Conservation (phyloP, 164 flowering plant species). For the Macadamia integrifolia region DNA sequence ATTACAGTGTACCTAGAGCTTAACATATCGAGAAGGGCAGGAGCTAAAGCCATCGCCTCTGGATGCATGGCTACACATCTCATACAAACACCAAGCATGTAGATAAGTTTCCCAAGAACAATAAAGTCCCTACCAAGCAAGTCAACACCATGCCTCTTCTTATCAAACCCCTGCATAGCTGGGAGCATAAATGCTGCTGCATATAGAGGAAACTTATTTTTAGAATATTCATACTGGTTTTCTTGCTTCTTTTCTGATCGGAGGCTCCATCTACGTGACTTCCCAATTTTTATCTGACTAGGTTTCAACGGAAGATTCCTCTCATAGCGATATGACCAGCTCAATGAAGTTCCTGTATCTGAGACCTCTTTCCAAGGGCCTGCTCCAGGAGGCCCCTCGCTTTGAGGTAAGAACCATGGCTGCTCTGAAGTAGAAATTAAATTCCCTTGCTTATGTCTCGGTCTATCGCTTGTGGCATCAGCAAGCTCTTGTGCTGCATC, state of each 20-base stretch:
- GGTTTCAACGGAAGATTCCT: constrained; percentile 71
- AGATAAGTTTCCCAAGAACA: constrained; percentile 84
- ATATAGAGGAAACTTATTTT: constrained; percentile 76
- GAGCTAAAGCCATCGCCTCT: constrained; percentile 84
- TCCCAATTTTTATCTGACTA: constrained; percentile 56
- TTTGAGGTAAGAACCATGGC: constrained; percentile 82
- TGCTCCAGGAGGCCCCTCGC: constrained; percentile 68
- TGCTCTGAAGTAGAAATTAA: constrained; percentile 70
- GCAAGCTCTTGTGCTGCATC: constrained; percentile 92
- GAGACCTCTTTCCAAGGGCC: constrained; percentile 82
- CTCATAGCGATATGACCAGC: constrained; percentile 70
- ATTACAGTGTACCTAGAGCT: constrained; percentile 59
- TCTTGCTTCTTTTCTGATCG: constrained; percentile 32
- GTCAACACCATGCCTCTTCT: constrained; percentile 94
- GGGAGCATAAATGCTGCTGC: constrained; percentile 99
- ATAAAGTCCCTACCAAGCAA: constrained; percentile 84
- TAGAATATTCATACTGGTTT: constrained; percentile 44
- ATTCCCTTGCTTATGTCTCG: constrained; percentile 27
- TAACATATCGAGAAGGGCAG: constrained; percentile 75
- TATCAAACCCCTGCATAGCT: constrained; percentile 90
- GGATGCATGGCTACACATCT: constrained; percentile 93
- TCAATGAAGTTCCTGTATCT: constrained; percentile 48
- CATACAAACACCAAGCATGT: constrained; percentile 94
- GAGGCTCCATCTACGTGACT: constrained; percentile 78
- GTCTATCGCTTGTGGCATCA: constrained; percentile 31